Percentiles rank a stretch among this genome's conserved stretches.
Evolutionary conservation across 2,329 filamentous ascomycete genomes (phyloP).

Genomic region (Hypoxylon sp.): DNA sequence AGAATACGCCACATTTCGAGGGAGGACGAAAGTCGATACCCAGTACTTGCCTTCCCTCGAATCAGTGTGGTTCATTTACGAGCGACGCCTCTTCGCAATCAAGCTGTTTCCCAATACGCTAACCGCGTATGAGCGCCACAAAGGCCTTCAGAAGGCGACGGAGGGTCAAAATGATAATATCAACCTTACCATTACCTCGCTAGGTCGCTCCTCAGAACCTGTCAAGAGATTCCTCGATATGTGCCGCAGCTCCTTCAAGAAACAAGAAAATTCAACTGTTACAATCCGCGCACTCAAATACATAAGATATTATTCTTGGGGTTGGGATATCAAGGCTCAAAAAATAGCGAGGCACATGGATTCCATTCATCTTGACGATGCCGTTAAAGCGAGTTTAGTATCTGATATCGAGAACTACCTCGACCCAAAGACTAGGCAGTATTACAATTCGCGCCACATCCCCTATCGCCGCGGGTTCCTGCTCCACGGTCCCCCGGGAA

Average conservation of each 20-base stretch:
- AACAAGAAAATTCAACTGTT: slow-evolving; percentile 55
- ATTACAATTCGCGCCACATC: slow-evolving; percentile 80
- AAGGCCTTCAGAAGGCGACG: not conserved
- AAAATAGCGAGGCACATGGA: slow-evolving; percentile 53
- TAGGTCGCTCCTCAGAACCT: slow-evolving; percentile 54
- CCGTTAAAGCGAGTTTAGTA: slow-evolving; percentile 72
- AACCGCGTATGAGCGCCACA: not conserved
- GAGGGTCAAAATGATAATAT: not conserved
- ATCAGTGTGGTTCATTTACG: slow-evolving; percentile 12
- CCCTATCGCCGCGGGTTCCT: slow-evolving; percentile 81
- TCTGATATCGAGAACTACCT: slow-evolving; percentile 78
- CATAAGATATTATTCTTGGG: slow-evolving; percentile 31
- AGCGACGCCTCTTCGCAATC: slow-evolving; percentile 7
- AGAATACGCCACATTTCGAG: not conserved
- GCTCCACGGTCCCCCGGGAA: slow-evolving; percentile 79
- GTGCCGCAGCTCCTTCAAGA: slow-evolving; percentile 52
- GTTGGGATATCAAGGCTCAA: slow-evolving; percentile 56
- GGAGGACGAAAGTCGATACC: slow-evolving; percentile 7
- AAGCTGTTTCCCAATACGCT: not conserved
- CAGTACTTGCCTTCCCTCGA: slow-evolving; percentile 3
- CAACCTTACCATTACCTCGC: slow-evolving; percentile 52
- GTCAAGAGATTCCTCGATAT: slow-evolving; percentile 51
- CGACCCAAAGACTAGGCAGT: slow-evolving; percentile 66
- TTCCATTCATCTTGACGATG: slow-evolving; percentile 56
- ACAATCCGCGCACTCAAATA: slow-evolving; percentile 55